Conservation (phyloP, 805 yeast genomes). For the Starmerella etchellsii region DNA sequence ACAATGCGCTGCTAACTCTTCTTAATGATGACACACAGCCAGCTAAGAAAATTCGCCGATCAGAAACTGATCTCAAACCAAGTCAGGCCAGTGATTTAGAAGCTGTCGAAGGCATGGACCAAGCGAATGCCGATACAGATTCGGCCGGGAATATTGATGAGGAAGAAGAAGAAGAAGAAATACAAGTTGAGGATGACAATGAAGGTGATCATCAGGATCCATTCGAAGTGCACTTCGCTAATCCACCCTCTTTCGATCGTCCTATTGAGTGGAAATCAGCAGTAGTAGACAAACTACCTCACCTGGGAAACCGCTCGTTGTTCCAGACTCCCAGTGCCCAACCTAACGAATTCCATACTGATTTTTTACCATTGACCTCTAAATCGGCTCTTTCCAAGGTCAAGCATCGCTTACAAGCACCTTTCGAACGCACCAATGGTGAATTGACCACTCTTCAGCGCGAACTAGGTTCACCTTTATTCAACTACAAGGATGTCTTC, state of each 20-base stretch:
- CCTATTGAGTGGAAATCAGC: constrained; percentile 22
- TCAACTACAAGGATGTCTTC: constrained; percentile 59
- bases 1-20: constrained; percentile 54
- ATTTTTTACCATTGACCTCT: background rate
- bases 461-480: constrained; percentile 47
- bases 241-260: constrained; percentile 27
- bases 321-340: constrained; percentile 8
- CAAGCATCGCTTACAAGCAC: constrained; percentile 33
- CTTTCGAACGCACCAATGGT: constrained; percentile 26
- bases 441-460: constrained; percentile 36
- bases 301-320: constrained; percentile 20
- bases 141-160: constrained; percentile 9
- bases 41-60: constrained; percentile 11
- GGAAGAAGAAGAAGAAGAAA: constrained; percentile 24
- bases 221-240: constrained; percentile 62
- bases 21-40: constrained; percentile 33
- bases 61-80: constrained; percentile 3
- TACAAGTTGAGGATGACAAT: constrained; percentile 29
- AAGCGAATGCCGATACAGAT: constrained; percentile 4
- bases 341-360: background rate
- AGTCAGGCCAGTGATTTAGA: constrained; percentile 17
- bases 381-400: constrained; percentile 21
- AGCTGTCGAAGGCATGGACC: constrained; percentile 23
- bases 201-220: constrained; percentile 45
- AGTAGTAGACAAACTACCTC: constrained; percentile 14